These are phyloP conservation scores for Botrytis tulipae DNA, from an alignment of 2,329 filamentous ascomycete species.

Conservation along the genomic window DNA sequence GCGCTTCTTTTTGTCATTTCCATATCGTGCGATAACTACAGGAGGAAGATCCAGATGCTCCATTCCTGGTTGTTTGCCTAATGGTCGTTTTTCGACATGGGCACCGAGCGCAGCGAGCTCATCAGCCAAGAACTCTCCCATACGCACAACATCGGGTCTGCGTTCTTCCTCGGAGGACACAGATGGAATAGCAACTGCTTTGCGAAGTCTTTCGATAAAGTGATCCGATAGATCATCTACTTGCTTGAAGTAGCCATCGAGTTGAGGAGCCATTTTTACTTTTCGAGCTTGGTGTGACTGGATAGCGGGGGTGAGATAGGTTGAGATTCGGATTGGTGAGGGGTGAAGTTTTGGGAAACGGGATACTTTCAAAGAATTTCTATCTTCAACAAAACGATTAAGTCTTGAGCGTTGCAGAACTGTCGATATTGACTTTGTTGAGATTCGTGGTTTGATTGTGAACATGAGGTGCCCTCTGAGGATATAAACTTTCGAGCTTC, in stretches of 20 bases:
- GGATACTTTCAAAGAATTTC: neutral
- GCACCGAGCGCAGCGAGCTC: constrained; percentile 85
- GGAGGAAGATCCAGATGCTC: constrained; percentile 90
- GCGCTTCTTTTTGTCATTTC: constrained; percentile 86
- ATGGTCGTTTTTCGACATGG: constrained; percentile 77
- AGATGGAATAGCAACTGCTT: constrained; percentile 94
- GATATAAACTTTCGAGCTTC: constrained; percentile 12
- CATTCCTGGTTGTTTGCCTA: constrained; percentile 90
- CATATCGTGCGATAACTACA: constrained; percentile 88
- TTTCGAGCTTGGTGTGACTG: constrained; percentile 54
- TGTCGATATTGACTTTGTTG: constrained; percentile 16
- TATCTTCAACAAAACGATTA: neutral
- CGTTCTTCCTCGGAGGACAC: constrained; percentile 88
- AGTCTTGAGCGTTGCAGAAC: neutral
- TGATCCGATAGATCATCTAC: constrained; percentile 74
- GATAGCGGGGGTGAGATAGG: constrained; percentile 34
- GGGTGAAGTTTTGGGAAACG: neutral
- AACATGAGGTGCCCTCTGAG: constrained; percentile 13
- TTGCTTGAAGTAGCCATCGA: constrained; percentile 91
- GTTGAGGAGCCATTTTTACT: constrained; percentile 79
- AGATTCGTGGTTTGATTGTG: constrained; percentile 14
- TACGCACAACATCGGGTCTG: constrained; percentile 89
- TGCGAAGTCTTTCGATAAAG: constrained; percentile 86
- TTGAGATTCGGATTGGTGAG: constrained; percentile 13
- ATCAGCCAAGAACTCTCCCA: constrained; percentile 85